Evolutionary conservation across 1,139 yeast genomes (phyloP), one percentile per base, ranked within the genome.

Genomic region (Nakaseomyces sp.): DNA sequence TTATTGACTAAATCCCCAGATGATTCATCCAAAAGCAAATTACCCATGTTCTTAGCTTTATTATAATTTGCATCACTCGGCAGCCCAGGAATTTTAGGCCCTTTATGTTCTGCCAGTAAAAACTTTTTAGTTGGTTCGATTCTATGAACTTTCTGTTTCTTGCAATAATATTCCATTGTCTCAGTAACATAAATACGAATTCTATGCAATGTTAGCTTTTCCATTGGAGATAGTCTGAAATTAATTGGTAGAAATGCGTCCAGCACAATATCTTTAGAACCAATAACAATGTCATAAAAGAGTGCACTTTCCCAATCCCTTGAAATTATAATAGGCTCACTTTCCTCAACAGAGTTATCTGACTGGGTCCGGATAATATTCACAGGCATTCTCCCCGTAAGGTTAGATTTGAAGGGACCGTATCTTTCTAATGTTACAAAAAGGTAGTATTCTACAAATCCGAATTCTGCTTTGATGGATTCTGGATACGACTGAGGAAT

Each of bases 301-400:
- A 91, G 65, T 58, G 85, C 88, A 59, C 85, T 89, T 61, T 91
- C 97, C 98, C 98, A 91, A 53, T 85, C 91, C 50, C 94, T 72
- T 13, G 84, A 73, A 35, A 91, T 88, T 5, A 88, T 86, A 44
- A 91, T 91, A 0, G 98, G 97, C 60, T 91, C 98, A 49, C 84
- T 81, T 56, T 86, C 89, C 60, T 91, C 97, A 35, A 82, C 73
- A 43, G 87, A 84, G 37, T 75, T 76, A 47, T 83, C 89, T 0
- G 87, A 73, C 7, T 89, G 91, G 0, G 88, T 74, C 50, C 98
- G 70, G 5, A 91, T 76, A 20, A 91, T 68, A 4, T 70, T 71
- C 1, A 91, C 73, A 1, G 86, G 85, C 40, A 76, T 64, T 48
- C 71, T 69, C 1, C 89, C 94, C 3, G 68, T 57, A 29, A 91